Percentiles rank a stretch among this genome's conserved stretches.
phyloP scores from a whole-genome alignment of 768 basidiomycete species.

The Suillus fuscotomentosus region DNA sequence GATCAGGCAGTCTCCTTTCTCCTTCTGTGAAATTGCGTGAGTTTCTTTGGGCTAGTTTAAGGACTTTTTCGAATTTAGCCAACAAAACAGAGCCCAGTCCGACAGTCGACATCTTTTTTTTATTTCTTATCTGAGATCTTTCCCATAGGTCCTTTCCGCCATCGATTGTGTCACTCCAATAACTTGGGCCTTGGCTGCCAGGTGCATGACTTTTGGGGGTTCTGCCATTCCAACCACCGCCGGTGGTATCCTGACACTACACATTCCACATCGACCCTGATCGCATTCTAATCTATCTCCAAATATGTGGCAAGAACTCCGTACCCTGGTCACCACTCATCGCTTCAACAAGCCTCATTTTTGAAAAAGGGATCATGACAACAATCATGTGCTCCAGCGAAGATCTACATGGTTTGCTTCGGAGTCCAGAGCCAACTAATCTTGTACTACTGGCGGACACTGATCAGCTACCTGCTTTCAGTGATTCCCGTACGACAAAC shows the following conservation, averaged over 20 bases:
- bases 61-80: slow-evolving; percentile 3
- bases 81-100: slow-evolving; percentile 1
- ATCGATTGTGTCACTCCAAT: neutral
- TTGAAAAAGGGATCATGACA: neutral
- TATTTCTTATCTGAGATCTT: slow-evolving; percentile 3
- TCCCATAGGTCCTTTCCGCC: neutral
- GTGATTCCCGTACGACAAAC: neutral
- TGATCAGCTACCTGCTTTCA: neutral
- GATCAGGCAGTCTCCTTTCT: neutral
- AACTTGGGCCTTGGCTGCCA: neutral
- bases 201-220: neutral
- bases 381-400: neutral
- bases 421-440: neutral
- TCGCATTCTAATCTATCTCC: neutral
- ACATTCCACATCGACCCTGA: neutral
- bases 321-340: neutral
- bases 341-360: neutral
- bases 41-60: slow-evolving; percentile 2
- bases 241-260: neutral
- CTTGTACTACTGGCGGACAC: neutral
- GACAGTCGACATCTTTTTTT: neutral
- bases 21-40: slow-evolving; percentile 1
- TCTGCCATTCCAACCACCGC: neutral
- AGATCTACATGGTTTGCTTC: neutral
- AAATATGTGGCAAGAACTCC: neutral